Conservation (phyloP, 2,329 filamentous ascomycete species). For the Diaporthe vaccinii region DNA sequence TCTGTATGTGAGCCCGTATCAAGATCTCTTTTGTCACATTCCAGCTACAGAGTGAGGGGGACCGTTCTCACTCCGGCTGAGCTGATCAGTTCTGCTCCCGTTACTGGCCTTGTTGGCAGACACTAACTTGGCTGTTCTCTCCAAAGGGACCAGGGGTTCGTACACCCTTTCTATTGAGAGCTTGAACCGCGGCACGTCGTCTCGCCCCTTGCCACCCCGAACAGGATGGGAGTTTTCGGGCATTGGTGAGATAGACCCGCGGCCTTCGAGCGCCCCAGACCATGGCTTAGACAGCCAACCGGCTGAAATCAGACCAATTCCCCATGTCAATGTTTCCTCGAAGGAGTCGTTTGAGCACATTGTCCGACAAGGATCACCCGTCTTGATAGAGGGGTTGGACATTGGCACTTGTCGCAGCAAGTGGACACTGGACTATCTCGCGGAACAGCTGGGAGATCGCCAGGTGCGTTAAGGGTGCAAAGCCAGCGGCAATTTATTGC, state of each 20-base stretch:
- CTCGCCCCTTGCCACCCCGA: background rate
- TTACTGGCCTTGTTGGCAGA: background rate
- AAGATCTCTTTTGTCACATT: background rate
- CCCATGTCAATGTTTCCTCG: slow-evolving; percentile 65
- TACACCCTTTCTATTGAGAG: slow-evolving; percentile 55
- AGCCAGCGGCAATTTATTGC: background rate
- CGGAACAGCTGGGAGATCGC: slow-evolving; percentile 71
- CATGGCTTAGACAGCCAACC: slow-evolving; percentile 29
- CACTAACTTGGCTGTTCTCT: background rate
- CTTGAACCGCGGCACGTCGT: background rate
- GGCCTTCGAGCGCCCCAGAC: slow-evolving; percentile 45
- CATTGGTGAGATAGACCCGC: slow-evolving; percentile 26
- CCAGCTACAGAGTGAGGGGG: too few relatives aligned
- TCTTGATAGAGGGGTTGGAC: slow-evolving; percentile 74
- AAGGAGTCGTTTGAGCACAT: slow-evolving; percentile 71
- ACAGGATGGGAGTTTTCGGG: slow-evolving; percentile 36
- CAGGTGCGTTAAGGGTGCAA: slow-evolving; percentile 60
- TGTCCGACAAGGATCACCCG: slow-evolving; percentile 69
- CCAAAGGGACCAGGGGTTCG: slow-evolving; percentile 69
- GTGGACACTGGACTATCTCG: slow-evolving; percentile 80
- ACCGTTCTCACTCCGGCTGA: background rate
- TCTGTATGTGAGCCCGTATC: slow-evolving; percentile 59
- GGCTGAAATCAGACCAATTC: slow-evolving; percentile 55
- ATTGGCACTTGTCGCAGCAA: slow-evolving; percentile 75
- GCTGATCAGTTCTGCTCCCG: background rate